phyloP scores from a whole-genome alignment of 495 filamentous ascomycete genomes.

The Entonaema liquescens region DNA sequence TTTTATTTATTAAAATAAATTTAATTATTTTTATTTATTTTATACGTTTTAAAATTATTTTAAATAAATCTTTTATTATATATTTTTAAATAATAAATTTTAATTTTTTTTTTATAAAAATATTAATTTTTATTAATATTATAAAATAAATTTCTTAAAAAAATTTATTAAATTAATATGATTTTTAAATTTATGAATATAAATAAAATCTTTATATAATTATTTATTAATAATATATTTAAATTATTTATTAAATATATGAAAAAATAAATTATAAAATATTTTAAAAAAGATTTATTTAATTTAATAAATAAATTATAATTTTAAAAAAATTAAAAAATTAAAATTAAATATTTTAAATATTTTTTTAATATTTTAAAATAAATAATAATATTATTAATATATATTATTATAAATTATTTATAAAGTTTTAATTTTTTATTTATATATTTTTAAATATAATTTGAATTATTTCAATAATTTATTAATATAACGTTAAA shows the following conservation, averaged over 20 bases:
- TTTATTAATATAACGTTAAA: not conserved
- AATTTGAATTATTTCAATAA: not conserved
- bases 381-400: too few relatives aligned
- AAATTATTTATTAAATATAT: not conserved
- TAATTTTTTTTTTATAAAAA: not conserved
- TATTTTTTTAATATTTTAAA: too few relatives aligned
- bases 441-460: not conserved
- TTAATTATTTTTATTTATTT: not conserved
- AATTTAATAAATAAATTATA: too few relatives aligned
- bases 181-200: not conserved
- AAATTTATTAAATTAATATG: not conserved
- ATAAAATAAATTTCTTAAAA: not conserved
- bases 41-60: not conserved
- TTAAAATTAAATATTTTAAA: too few relatives aligned
- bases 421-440: too few relatives aligned
- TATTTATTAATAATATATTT: not conserved
- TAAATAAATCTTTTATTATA: not conserved
- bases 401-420: too few relatives aligned
- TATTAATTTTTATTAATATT: not conserved
- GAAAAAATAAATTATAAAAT: too few relatives aligned
- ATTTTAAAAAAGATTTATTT: too few relatives aligned
- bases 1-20: not conserved
- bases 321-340: too few relatives aligned
- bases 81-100: not conserved
- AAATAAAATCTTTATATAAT: not conserved